Conservation (phyloP, 1,284 basidiomycete genomes). For the Heimioporus punctisporus region DNA sequence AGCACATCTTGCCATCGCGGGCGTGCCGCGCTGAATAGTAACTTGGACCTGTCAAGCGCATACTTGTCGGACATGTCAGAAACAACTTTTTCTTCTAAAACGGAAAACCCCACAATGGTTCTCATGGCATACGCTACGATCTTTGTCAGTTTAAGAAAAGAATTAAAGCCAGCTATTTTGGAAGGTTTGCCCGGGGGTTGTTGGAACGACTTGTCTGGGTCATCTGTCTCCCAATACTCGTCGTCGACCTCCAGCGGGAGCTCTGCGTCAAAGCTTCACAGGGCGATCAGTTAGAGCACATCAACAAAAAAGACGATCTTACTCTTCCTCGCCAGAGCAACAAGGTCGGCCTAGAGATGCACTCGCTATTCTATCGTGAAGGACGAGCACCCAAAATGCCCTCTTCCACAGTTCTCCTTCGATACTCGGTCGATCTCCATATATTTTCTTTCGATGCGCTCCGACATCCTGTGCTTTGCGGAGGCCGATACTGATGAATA, state of each 20-base stretch:
- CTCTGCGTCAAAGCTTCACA: slow-evolving; percentile 72
- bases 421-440: slow-evolving; percentile 43
- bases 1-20: slow-evolving; percentile 65
- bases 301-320: slow-evolving; percentile 28
- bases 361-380: slow-evolving; percentile 65
- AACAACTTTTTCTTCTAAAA: not conserved
- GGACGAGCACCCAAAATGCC: slow-evolving; percentile 73
- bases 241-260: slow-evolving; percentile 86
- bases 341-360: slow-evolving; percentile 73
- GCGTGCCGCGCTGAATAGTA: slow-evolving; percentile 49
- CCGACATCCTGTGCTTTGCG: slow-evolving; percentile 74
- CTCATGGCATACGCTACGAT: slow-evolving; percentile 72
- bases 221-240: slow-evolving; percentile 74
- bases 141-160: slow-evolving; percentile 69
- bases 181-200: slow-evolving; percentile 72
- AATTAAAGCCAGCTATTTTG: slow-evolving; percentile 63
- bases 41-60: slow-evolving; percentile 65
- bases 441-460: slow-evolving; percentile 61
- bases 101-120: slow-evolving; percentile 54
- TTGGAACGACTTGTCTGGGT: slow-evolving; percentile 49
- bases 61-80: slow-evolving; percentile 51
- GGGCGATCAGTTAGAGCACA: slow-evolving; percentile 8
- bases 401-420: slow-evolving; percentile 80
- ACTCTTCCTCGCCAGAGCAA: slow-evolving; percentile 81
- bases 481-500: slow-evolving; percentile 65